A percentile compares a stretch with the other conserved stretches of the same genome.
phyloP scores from a whole-genome alignment of 2,329 filamentous ascomycete species.

The Sporothrix curviconia region DNA sequence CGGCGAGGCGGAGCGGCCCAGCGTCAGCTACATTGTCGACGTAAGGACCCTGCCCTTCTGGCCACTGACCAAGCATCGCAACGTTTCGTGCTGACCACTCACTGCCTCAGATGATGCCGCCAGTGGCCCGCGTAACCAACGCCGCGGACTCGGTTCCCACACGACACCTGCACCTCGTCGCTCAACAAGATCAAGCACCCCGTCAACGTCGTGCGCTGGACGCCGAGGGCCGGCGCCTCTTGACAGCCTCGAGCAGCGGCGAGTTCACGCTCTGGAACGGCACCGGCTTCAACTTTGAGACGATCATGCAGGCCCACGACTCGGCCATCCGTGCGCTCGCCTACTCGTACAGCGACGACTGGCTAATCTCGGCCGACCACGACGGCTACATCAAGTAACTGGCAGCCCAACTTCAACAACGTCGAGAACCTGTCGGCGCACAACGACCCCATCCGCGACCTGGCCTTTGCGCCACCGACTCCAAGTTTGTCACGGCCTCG shows the following conservation, averaged over 20 bases:
- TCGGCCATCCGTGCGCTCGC: slow-evolving; percentile 72
- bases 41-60: slow-evolving; percentile 40
- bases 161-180: slow-evolving; percentile 95
- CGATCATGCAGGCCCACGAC: slow-evolving; percentile 97
- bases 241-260: slow-evolving; percentile 92
- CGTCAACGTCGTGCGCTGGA: slow-evolving; percentile 96
- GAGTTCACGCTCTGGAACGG: slow-evolving; percentile 99
- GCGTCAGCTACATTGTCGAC: slow-evolving; percentile 83
- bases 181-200: slow-evolving; percentile 98
- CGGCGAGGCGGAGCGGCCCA: slow-evolving; percentile 77
- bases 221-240: slow-evolving; percentile 80
- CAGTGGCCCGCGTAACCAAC: slow-evolving; percentile 64
- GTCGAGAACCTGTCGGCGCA: slow-evolving; percentile 92
- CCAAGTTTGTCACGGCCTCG: slow-evolving; percentile 92
- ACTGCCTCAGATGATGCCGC: slow-evolving; percentile 68
- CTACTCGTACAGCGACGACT: slow-evolving; percentile 95
- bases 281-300: slow-evolving; percentile 98
- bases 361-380: slow-evolving; percentile 92
- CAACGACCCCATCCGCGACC: slow-evolving; percentile 78
- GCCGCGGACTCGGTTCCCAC: slow-evolving; percentile 84
- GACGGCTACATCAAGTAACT: slow-evolving; percentile 96
- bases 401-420: slow-evolving; percentile 99
- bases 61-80: too few relatives aligned
- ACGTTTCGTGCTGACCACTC: neutral
- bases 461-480: slow-evolving; percentile 88